Conservation (phyloP, 345 rosid genomes). For the Camelina sativa region DNA sequence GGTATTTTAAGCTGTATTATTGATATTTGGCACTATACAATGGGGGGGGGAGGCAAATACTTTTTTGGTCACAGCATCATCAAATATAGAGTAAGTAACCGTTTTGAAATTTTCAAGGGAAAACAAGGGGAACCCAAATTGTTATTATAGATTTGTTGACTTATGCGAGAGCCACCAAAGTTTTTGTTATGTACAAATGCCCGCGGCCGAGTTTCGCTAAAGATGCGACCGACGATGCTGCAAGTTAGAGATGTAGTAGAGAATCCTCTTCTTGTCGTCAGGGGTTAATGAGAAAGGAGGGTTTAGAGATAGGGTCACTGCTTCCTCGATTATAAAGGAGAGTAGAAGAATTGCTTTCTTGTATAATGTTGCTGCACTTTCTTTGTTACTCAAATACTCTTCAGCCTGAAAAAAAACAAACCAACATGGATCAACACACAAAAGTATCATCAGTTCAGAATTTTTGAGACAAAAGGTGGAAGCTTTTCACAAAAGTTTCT, state of each 20-base stretch:
- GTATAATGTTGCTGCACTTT: constrained; percentile 58
- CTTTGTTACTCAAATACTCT: constrained; percentile 63
- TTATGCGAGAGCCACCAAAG: constrained; percentile 8
- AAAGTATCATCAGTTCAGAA: constrained; percentile 16
- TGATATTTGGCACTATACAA: constrained; percentile 33
- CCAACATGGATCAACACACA: constrained; percentile 5
- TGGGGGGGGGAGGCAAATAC: constrained; percentile 27
- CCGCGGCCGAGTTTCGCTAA: constrained; percentile 27
- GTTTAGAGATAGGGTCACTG: constrained; percentile 59
- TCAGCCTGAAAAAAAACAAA: constrained; percentile 54
- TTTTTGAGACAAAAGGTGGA: constrained; percentile 19
- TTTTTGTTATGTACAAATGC: constrained; percentile 42
- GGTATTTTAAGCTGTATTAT: constrained; percentile 15
- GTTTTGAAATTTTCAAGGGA: constrained; percentile 5
- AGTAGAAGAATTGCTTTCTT: constrained; percentile 71
- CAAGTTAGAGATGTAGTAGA: constrained; percentile 59
- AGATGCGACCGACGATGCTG: constrained; percentile 58
- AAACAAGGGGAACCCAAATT: constrained; percentile 9
- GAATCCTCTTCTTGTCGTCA: constrained; percentile 57
- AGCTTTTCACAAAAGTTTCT: constrained; percentile 1
- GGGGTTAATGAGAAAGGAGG: constrained; percentile 60
- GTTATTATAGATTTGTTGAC: constrained; percentile 20
- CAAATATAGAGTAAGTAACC: constrained; percentile 35
- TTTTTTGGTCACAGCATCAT: constrained; percentile 31
- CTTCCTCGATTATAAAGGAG: constrained; percentile 67